phyloP scores from a whole-genome alignment of 257 asterid species.

The Cordia subcordata region DNA sequence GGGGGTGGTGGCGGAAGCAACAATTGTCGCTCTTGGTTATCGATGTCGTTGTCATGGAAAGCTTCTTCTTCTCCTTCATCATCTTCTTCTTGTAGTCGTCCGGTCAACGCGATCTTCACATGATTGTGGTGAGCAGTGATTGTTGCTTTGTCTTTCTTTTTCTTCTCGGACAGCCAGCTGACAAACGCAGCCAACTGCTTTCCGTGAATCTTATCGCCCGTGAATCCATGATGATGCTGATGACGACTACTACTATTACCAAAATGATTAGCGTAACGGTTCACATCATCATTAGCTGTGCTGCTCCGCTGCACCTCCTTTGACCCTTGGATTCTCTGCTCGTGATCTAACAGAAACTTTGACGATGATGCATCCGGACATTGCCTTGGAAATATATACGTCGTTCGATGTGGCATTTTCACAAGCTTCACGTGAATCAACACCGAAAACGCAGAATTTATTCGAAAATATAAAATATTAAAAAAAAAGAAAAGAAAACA shows the following conservation, averaged over 20 bases:
- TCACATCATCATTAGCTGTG: slow-evolving; percentile 5
- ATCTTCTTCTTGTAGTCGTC: slow-evolving; percentile 29
- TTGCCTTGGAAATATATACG: slow-evolving; percentile 85
- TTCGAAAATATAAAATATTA: too few relatives aligned
- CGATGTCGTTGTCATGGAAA: not conserved
- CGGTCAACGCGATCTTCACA: slow-evolving; percentile 36
- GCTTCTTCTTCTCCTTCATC: slow-evolving; percentile 35
- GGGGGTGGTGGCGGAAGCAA: slow-evolving; percentile 39
- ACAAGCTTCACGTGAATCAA: slow-evolving; percentile 39
- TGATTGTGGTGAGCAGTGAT: slow-evolving; percentile 27
- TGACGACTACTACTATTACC: not conserved
- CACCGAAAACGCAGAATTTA: too few relatives aligned
- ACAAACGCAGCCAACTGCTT: slow-evolving; percentile 58
- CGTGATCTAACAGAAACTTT: slow-evolving; percentile 61
- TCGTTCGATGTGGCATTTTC: slow-evolving; percentile 91
- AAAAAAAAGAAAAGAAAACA: slow-evolving; percentile 5
- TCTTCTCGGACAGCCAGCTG: slow-evolving; percentile 60
- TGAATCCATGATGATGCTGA: slow-evolving; percentile 29
- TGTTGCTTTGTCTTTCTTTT: slow-evolving; percentile 34
- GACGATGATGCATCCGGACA: slow-evolving; percentile 61
- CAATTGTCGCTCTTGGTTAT: slow-evolving; percentile 16
- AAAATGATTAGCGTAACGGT: not conserved
- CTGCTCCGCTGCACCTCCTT: slow-evolving; percentile 8
- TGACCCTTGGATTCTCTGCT: slow-evolving; percentile 38
- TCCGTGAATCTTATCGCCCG: slow-evolving; percentile 68